Evolutionary conservation across 768 basidiomycete species (phyloP).

Genomic region (Strobilomyces dryophilus): DNA sequence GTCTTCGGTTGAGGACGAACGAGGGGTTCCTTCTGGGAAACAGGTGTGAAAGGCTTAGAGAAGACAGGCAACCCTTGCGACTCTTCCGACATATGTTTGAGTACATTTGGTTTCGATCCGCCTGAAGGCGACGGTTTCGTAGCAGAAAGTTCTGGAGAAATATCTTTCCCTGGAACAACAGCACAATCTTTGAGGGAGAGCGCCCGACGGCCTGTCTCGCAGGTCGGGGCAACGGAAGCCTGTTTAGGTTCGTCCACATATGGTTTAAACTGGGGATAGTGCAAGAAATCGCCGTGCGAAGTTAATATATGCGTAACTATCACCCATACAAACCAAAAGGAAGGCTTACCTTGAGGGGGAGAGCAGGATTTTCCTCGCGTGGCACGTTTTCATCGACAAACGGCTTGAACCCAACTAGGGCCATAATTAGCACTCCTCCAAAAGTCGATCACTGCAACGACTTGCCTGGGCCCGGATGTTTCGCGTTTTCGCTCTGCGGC

Average conservation of each 20-base stretch:
- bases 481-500: constrained; percentile 20
- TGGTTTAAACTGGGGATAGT: constrained; percentile 54
- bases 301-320: constrained; percentile 10
- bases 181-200: constrained; percentile 50
- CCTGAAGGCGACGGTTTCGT: constrained; percentile 27
- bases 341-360: constrained; percentile 18
- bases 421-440: constrained; percentile 15
- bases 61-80: constrained; percentile 40
- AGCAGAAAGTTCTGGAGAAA: constrained; percentile 13
- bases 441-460: constrained; percentile 7
- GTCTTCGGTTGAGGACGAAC: constrained; percentile 21
- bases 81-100: constrained; percentile 37
- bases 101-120: constrained; percentile 22
- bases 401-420: constrained; percentile 47
- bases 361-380: constrained; percentile 40
- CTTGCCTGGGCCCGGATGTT: constrained; percentile 36
- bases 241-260: constrained; percentile 55
- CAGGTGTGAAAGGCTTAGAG: constrained; percentile 65
- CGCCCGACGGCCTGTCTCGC: constrained; percentile 35
- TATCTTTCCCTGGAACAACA: constrained; percentile 10
- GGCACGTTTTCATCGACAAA: constrained; percentile 60
- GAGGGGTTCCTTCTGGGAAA: constrained; percentile 35
- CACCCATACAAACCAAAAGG: neutral
- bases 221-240: constrained; percentile 31
- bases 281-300: neutral